Percentiles rank a stretch among this genome's conserved stretches.
phyloP scores from a whole-genome alignment of 495 filamentous ascomycete genomes.

The Aspergillus panamensis region DNA sequence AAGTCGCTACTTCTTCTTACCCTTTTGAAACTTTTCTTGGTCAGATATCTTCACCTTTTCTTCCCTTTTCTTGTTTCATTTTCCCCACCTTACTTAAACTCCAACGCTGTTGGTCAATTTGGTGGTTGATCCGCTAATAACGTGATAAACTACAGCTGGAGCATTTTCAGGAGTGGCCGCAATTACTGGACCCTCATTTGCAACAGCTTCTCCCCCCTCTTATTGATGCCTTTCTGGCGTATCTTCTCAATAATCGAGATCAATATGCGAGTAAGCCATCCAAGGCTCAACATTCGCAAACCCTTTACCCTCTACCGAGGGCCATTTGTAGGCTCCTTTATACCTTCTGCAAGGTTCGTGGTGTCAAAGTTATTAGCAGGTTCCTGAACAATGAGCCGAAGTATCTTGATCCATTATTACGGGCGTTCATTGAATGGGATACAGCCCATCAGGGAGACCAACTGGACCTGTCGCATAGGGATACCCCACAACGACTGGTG shows the following conservation, averaged over 20 bases:
- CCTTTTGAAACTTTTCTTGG: background rate
- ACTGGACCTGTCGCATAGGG: constrained; percentile 6
- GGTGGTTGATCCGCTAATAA: constrained; percentile 3
- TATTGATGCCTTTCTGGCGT: constrained; percentile 69
- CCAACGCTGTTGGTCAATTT: too few species aligned
- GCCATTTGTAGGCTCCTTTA: constrained; percentile 79
- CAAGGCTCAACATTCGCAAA: constrained; percentile 29
- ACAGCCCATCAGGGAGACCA: constrained; percentile 14
- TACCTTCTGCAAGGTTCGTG: constrained; percentile 89
- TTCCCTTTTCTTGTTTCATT: too few species aligned
- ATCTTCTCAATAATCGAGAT: constrained; percentile 45
- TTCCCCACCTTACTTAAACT: background rate
- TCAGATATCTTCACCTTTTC: background rate
- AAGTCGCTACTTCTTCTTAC: constrained; percentile 16
- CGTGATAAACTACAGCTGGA: constrained; percentile 58
- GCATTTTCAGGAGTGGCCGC: constrained; percentile 92
- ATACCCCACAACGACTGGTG: constrained; percentile 38
- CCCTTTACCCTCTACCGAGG: constrained; percentile 55
- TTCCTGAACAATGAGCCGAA: constrained; percentile 87
- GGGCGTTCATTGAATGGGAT: constrained; percentile 57
- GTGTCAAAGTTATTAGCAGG: constrained; percentile 83
- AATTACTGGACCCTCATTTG: constrained; percentile 89
- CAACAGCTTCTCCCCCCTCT: constrained; percentile 67
- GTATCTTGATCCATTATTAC: constrained; percentile 73
- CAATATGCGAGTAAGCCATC: constrained; percentile 35